A percentile compares a stretch with the other conserved stretches of the same genome.
phyloP scores from a whole-genome alignment of 1,284 basidiomycete genomes.

The Cutaneotrichosporon spelunceum region DNA sequence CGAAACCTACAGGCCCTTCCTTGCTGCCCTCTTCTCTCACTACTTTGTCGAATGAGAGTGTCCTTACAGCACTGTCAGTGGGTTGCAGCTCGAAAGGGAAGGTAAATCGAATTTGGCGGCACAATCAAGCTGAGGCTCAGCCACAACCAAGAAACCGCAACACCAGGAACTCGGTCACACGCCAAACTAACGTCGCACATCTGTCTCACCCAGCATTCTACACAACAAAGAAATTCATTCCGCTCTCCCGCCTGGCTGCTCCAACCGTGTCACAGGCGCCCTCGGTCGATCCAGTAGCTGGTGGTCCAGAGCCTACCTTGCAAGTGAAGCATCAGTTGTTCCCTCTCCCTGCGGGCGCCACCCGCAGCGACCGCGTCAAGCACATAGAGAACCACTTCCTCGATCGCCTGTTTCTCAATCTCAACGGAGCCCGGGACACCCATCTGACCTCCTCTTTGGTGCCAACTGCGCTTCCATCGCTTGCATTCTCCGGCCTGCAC shows the following conservation, averaged over 20 bases:
- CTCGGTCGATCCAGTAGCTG: neutral
- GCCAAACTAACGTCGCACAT: neutral
- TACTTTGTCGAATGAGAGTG: neutral
- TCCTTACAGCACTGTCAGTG: neutral
- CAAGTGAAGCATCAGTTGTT: neutral
- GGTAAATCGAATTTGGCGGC: neutral
- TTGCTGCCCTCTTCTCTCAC: neutral
- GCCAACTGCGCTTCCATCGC: neutral
- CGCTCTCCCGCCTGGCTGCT: neutral
- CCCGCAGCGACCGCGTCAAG: neutral
- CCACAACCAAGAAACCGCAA: neutral
- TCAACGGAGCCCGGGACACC: constrained; percentile 15
- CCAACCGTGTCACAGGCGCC: neutral
- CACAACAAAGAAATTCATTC: neutral
- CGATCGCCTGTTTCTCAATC: constrained; percentile 17
- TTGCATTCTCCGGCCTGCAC: constrained; percentile 29
- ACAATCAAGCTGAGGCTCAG: neutral
- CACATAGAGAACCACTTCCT: constrained; percentile 11
- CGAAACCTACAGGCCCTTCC: neutral
- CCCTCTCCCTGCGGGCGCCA: neutral
- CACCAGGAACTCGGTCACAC: neutral
- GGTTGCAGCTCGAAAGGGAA: neutral
- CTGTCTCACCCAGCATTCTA: neutral
- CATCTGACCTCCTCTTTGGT: neutral
- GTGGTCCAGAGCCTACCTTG: neutral